These are phyloP conservation scores for Puccinia novopanici DNA, from an alignment of 1,284 basidiomycete species.

Conservation along the genomic window DNA sequence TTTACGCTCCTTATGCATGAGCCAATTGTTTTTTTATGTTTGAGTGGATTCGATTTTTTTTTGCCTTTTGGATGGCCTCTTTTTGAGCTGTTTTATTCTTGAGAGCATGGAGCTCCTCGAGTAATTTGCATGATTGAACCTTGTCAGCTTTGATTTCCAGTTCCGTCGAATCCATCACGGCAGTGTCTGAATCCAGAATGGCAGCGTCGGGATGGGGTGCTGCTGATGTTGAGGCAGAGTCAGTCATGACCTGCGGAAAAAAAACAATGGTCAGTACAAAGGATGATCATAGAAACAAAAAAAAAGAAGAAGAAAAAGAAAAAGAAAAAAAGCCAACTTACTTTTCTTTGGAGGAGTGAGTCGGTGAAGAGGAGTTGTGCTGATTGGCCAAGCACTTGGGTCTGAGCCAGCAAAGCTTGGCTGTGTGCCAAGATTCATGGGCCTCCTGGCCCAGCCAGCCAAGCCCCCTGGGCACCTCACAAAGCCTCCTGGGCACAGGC, in stretches of 20 bases:
- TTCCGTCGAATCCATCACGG: not conserved
- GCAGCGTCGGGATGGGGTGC: not conserved
- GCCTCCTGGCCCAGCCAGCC: not conserved
- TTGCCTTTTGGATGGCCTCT: not conserved
- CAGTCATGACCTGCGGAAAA: not conserved
- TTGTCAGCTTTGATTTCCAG: not conserved
- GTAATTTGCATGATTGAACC: not conserved
- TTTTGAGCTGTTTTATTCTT: not conserved
- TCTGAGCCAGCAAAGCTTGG: not conserved
- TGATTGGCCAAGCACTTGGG: conserved; percentile 11
- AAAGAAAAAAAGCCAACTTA: too few relatives aligned
- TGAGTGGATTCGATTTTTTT: not conserved
- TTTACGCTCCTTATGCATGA: conserved; percentile 2
- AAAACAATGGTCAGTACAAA: not conserved
- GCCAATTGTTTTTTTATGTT: not conserved
- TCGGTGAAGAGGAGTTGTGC: not conserved
- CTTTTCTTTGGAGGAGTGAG: not conserved
- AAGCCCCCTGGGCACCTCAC: not conserved
- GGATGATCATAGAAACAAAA: not conserved
- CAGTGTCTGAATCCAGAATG: not conserved
- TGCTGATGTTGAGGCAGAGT: not conserved
- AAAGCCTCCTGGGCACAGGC: conserved; percentile 16
- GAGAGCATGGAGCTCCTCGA: not conserved
- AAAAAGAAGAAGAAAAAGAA: not conserved
- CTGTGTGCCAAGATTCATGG: conserved; percentile 2